Percentiles rank a stretch among this genome's conserved stretches.
Conservation (phyloP, 108 stramenopile species). For the Pseudonitzschia delicatissima region DNA sequence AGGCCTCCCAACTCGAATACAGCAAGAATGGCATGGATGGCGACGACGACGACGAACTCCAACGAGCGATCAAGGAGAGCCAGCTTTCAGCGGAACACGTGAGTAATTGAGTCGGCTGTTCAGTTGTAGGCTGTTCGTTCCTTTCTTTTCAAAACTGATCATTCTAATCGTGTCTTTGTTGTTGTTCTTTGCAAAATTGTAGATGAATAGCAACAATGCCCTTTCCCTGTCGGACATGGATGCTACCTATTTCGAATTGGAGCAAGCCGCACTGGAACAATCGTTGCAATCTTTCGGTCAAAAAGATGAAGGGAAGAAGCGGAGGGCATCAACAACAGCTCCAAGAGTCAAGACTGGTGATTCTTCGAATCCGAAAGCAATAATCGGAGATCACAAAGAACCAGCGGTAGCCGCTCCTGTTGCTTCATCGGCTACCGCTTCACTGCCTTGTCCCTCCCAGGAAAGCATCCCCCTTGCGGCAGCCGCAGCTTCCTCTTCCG, state of each 20-base stretch:
- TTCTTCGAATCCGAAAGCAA: not conserved
- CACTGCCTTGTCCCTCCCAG: conserved; percentile 1
- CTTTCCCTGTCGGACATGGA: conserved; percentile 72
- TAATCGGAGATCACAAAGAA: conserved; percentile 12
- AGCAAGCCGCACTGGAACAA: conserved; percentile 69
- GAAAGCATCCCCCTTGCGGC: conserved; percentile 5
- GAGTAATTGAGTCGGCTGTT: not conserved
- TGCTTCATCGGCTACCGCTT: conserved; percentile 3
- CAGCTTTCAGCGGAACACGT: conserved; percentile 33
- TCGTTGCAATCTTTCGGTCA: conserved; percentile 56
- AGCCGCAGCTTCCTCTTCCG: conserved; percentile 28
- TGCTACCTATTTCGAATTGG: conserved; percentile 77
- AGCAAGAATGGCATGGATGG: not conserved
- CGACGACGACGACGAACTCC: conserved; percentile 40
- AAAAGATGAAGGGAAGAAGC: conserved; percentile 61
- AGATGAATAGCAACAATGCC: conserved; percentile 63
- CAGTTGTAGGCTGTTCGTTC: not conserved
- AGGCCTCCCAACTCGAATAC: conserved; percentile 47
- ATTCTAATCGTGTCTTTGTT: not conserved
- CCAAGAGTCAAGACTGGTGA: not conserved
- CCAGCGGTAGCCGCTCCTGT: conserved; percentile 19
- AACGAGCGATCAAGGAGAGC: conserved; percentile 55
- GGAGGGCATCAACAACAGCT: conserved; percentile 30
- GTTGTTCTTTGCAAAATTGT: not conserved
- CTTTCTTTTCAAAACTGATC: not conserved